Evolutionary conservation across 306 rosid species (phyloP), one percentile per base, ranked within the genome.

Genomic region (Dalbergia cultrata): DNA sequence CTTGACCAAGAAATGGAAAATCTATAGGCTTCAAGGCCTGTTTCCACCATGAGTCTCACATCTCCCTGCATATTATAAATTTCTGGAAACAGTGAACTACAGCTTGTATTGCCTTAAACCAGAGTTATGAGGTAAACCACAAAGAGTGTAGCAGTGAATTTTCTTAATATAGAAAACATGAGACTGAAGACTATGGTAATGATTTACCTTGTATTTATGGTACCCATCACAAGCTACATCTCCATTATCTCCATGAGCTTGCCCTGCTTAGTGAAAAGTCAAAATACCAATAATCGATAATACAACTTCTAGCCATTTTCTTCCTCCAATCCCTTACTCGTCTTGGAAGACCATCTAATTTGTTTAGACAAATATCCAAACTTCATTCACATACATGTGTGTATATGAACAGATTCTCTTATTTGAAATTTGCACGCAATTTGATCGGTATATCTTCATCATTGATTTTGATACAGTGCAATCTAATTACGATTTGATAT

Each of bases 1-100:
- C 98, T 87, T 2, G 97, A 94, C 95, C 97, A 92, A 37, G 98
- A 94, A 80, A 92, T 92, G 70, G 98, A 92, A 83, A 94, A 89
- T 84, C 95, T 89, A 56, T 84, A 90, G 18, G 91, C 95, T 1
- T 92, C 94, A 54, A 54, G 21, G 60, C 26, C 60, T 54, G 60
- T 54, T 54, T 54, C 60, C 22, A 54, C 60, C 60, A 54, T 54
- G 60, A 91, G 90, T 31, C 77, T 82, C 65, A 90, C 95, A 89
- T 94, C 98, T 86, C 89, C 95, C 98, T 92, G 85, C 85, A 88
- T 26, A 26, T 75, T 5, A 65, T 45, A 35, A 8, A 41, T 45
- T 71, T 10, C 6, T 3, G 1, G 22, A 10, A 59, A 47, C 34
- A 10, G 7, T 70, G 11, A 22, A 49, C 26, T 45, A 13, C 19